Conservation (phyloP, 2,329 filamentous ascomycete species). For the Penicillium sp. region DNA sequence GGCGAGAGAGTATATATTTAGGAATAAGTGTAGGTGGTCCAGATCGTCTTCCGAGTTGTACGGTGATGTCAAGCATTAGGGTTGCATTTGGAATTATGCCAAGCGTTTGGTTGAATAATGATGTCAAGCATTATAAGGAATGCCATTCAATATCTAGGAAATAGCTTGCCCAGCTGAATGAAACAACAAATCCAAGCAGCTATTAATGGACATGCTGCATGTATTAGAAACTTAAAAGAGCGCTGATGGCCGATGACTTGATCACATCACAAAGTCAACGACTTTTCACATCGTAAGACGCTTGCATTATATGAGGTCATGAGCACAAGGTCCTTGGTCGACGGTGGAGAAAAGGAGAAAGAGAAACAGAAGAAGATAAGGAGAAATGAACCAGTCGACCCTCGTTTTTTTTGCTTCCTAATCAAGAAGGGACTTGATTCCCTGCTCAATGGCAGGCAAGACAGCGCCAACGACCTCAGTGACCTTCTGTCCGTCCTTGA, state of each 20-base stretch:
- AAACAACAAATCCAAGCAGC: too few species aligned
- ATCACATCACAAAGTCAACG: not conserved
- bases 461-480: slow-evolving; percentile 7
- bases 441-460: not conserved
- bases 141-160: too few species aligned
- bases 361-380: not conserved
- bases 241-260: not conserved
- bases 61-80: too few species aligned
- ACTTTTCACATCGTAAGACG: not conserved
- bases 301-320: too few species aligned
- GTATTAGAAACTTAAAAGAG: too few species aligned
- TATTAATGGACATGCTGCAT: too few species aligned
- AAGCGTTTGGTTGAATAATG: not conserved
- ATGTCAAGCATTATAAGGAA: not conserved
- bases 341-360: not conserved
- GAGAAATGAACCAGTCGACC: not conserved
- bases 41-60: too few species aligned
- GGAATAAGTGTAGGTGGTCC: not conserved
- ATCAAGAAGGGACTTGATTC: not conserved
- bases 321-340: not conserved
- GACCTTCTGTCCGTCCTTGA: slow-evolving; percentile 3
- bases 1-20: not conserved
- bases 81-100: too few species aligned
- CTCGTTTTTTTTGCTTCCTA: not conserved
- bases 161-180: too few species aligned